phyloP scores from a whole-genome alignment of 371 early-diverging fungal species.

The Mucor plumbeus region DNA sequence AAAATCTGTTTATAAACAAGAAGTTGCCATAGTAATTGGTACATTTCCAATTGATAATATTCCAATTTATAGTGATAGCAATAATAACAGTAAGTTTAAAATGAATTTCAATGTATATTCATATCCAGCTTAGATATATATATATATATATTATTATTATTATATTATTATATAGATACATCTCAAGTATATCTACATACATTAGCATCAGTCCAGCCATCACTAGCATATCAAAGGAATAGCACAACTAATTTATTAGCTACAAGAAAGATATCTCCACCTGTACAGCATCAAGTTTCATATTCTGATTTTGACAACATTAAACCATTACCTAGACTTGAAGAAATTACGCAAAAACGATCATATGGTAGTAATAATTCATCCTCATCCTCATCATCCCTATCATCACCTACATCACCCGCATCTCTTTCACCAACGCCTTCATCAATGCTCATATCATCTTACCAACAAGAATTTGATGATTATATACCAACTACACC shows the following conservation, averaged over 20 bases:
- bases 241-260: background rate
- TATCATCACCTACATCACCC: background rate
- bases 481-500: conserved; percentile 7
- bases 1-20: conserved; percentile 16
- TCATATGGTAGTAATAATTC: background rate
- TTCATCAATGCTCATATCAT: background rate
- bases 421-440: background rate
- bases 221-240: background rate
- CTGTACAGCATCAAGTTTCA: background rate
- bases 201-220: background rate
- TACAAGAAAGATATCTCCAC: background rate
- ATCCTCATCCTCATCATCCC: background rate
- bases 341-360: background rate
- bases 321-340: background rate
- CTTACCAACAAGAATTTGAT: conserved; percentile 7
- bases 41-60: conserved; percentile 4
- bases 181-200: background rate
- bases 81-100: background rate
- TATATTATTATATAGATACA: background rate
- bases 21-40: conserved; percentile 24
- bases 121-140: too few species aligned
- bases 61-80: background rate
- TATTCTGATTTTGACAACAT: conserved; percentile 1
- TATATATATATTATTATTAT: too few species aligned
- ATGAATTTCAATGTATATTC: too few species aligned